Evolutionary conservation across 179 eudicot genomes (phyloP).

Genomic region (Actinidia arguta): DNA sequence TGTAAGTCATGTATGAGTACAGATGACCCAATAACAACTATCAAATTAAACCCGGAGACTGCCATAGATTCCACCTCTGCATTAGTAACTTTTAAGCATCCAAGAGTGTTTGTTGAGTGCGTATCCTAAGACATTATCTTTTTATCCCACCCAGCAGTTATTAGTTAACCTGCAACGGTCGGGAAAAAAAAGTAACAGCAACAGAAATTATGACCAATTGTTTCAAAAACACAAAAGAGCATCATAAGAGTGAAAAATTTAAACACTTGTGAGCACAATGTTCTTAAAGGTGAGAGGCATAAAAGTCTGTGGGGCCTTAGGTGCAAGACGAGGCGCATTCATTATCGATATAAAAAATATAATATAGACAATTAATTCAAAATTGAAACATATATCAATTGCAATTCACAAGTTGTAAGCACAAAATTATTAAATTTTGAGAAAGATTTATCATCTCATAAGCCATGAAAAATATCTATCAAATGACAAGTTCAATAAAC

Average conservation of each 20-base stretch:
- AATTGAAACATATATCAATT: no score
- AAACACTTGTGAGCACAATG: background rate
- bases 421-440: no score
- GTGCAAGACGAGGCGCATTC: no score
- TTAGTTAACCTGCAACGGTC: conserved; percentile 54
- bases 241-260: background rate
- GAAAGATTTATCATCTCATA: no score
- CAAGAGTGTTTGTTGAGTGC: conserved; percentile 45
- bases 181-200: background rate
- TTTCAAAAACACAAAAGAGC: background rate
- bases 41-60: conserved; percentile 51
- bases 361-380: no score
- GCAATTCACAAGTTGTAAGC: no score
- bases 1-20: conserved; percentile 74
- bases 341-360: no score
- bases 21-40: conserved; percentile 66
- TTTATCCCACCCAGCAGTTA: conserved; percentile 84
- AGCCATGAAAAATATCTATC: no score
- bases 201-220: background rate
- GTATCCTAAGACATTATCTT: conserved; percentile 76
- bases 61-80: conserved; percentile 75
- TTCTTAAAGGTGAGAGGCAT: no score
- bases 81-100: conserved; percentile 33
- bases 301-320: no score
- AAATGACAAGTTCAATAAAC: no score